Percentiles rank a stretch among this genome's conserved stretches.
These are phyloP conservation scores for Heliocybe sulcata DNA, from an alignment of 1,284 basidiomycete genomes.

Conservation along the genomic window DNA sequence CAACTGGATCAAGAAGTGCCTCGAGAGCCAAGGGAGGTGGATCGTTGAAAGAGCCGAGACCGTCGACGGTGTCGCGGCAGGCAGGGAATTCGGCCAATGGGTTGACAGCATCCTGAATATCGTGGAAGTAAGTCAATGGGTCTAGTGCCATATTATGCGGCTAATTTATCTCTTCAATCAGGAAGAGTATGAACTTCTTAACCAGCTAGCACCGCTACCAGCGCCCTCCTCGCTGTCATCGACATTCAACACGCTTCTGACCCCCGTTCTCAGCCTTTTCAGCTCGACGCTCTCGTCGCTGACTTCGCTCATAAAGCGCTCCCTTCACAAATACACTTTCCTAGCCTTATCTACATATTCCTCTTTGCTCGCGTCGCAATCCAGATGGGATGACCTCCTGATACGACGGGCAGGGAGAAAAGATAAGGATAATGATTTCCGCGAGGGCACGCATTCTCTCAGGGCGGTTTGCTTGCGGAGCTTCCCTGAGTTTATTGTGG, in stretches of 20 bases:
- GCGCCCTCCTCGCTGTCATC: conserved; percentile 37
- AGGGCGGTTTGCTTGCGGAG: conserved; percentile 64
- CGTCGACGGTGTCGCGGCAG: conserved; percentile 52
- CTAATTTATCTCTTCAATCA: conserved; percentile 14
- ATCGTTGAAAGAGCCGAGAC: conserved; percentile 61
- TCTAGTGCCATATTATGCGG: not conserved
- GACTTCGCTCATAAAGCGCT: conserved; percentile 66
- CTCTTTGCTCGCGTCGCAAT: conserved; percentile 43
- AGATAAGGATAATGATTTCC: conserved; percentile 64
- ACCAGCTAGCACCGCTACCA: conserved; percentile 54
- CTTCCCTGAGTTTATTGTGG: conserved; percentile 75
- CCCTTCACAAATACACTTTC: conserved; percentile 79
- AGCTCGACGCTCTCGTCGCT: conserved; percentile 54
- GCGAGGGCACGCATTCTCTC: conserved; percentile 57
- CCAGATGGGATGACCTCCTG: conserved; percentile 62
- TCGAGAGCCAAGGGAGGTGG: conserved; percentile 63
- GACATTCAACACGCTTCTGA: conserved; percentile 53
- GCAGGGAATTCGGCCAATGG: conserved; percentile 64
- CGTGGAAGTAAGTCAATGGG: conserved; percentile 42
- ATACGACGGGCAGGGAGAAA: conserved; percentile 37
- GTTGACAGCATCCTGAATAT: conserved; percentile 52
- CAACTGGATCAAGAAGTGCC: conserved; percentile 61
- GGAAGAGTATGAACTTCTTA: conserved; percentile 58
- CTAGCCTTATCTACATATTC: conserved; percentile 68
- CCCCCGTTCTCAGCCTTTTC: conserved; percentile 58